phyloP scores from a whole-genome alignment of 2,329 filamentous ascomycete genomes.

The Cryoendolithus antarcticus region DNA sequence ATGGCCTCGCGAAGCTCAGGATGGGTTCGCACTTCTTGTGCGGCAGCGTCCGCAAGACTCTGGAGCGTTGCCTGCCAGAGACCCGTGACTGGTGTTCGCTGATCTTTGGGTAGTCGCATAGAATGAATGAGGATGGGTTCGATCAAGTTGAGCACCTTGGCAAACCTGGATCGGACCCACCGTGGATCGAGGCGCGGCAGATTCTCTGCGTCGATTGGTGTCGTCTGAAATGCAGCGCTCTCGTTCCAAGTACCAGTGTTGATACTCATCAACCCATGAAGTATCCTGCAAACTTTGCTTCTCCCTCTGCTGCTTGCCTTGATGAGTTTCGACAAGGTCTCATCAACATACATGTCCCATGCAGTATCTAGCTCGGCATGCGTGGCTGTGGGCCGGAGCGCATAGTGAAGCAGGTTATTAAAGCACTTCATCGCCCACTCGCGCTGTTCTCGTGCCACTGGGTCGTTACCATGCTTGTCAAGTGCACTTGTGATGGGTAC shows the following conservation, averaged over 20 bases:
- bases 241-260: constrained; percentile 56
- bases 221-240: constrained; percentile 49
- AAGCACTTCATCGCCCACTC: constrained; percentile 59
- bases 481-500: constrained; percentile 59
- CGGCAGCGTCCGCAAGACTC: constrained; percentile 54
- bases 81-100: constrained; percentile 12
- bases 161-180: constrained; percentile 68
- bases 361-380: constrained; percentile 56
- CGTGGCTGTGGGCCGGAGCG: constrained; percentile 58
- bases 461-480: constrained; percentile 48
- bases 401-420: constrained; percentile 72
- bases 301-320: constrained; percentile 36
- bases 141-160: constrained; percentile 51
- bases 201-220: constrained; percentile 50
- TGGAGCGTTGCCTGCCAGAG: constrained; percentile 39
- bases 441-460: constrained; percentile 30
- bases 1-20: constrained; percentile 72
- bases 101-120: constrained; percentile 24
- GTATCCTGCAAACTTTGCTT: constrained; percentile 54
- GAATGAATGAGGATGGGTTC: constrained; percentile 40
- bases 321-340: constrained; percentile 49
- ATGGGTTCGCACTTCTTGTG: constrained; percentile 82
- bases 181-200: constrained; percentile 72
- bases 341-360: constrained; percentile 65
- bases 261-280: constrained; percentile 58